These are phyloP conservation scores for Petunia secreta DNA, from an alignment of 257 asterid genomes.

Conservation along the genomic window DNA sequence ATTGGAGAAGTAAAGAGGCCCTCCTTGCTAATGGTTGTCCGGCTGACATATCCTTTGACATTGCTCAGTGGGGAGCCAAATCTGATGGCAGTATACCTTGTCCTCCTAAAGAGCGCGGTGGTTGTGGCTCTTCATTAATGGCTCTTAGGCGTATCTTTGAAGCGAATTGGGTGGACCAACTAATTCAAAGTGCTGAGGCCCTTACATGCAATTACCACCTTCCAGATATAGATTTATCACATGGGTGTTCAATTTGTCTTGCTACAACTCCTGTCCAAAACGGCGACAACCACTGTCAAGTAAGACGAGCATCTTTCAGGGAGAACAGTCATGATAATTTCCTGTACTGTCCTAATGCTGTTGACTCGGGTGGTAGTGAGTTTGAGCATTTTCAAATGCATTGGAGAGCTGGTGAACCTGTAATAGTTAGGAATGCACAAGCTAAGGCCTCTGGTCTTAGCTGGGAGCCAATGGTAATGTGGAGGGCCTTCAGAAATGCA, in stretches of 20 bases:
- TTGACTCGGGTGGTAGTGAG: conserved; percentile 44
- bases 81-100: conserved; percentile 62
- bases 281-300: conserved; percentile 30
- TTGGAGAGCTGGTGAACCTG: conserved; percentile 89
- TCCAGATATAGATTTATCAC: conserved; percentile 44
- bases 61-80: conserved; percentile 55
- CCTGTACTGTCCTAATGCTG: conserved; percentile 71
- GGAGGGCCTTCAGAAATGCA: conserved; percentile 78
- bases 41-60: conserved; percentile 26
- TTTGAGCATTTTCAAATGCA: conserved; percentile 77
- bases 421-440: conserved; percentile 59
- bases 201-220: conserved; percentile 44
- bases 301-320: conserved; percentile 67
- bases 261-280: conserved; percentile 28
- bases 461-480: conserved; percentile 93
- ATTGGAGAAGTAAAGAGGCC: conserved; percentile 28
- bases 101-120: conserved; percentile 72
- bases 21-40: conserved; percentile 33
- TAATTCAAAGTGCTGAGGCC: conserved; percentile 56
- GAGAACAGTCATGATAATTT: conserved; percentile 54
- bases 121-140: conserved; percentile 66
- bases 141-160: conserved; percentile 55
- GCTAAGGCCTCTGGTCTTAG: conserved; percentile 72
- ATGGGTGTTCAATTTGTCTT: conserved; percentile 50
- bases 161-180: conserved; percentile 56